These are phyloP conservation scores for Aspergillus saccharolyticus DNA, from an alignment of 495 filamentous ascomycete species.

Conservation along the genomic window DNA sequence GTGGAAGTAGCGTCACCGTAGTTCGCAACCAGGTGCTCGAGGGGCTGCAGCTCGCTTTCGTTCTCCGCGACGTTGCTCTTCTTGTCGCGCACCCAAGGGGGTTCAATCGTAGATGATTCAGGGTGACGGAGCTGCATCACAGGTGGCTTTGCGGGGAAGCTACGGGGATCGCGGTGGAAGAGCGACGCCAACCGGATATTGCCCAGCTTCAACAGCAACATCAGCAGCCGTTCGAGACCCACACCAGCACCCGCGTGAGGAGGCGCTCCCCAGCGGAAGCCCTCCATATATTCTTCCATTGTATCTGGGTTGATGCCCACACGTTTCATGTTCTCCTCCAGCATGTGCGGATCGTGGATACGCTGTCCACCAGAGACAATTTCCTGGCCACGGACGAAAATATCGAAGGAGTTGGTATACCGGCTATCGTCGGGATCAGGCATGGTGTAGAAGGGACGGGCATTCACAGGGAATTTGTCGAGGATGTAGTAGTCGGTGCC, in stretches of 20 bases:
- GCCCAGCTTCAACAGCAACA: slow-evolving; percentile 76
- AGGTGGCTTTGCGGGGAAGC: slow-evolving; percentile 55
- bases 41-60: slow-evolving; percentile 55
- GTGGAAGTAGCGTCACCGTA: slow-evolving; percentile 88
- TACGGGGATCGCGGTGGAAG: slow-evolving; percentile 81
- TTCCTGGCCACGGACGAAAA: slow-evolving; percentile 91
- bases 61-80: slow-evolving; percentile 33
- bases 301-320: slow-evolving; percentile 67
- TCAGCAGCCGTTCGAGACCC: slow-evolving; percentile 80
- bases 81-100: slow-evolving; percentile 50
- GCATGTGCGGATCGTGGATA: slow-evolving; percentile 72
- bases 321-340: slow-evolving; percentile 72
- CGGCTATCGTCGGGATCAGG: slow-evolving; percentile 68
- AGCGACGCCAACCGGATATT: slow-evolving; percentile 85
- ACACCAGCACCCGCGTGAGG: slow-evolving; percentile 90
- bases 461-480: slow-evolving; percentile 84
- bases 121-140: slow-evolving; percentile 62
- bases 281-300: slow-evolving; percentile 85
- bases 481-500: slow-evolving; percentile 90
- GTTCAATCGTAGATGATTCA: slow-evolving; percentile 68
- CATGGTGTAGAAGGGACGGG: slow-evolving; percentile 92
- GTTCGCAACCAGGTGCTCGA: slow-evolving; percentile 80
- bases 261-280: slow-evolving; percentile 82
- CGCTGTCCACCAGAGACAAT: slow-evolving; percentile 89
- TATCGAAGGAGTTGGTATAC: slow-evolving; percentile 89